These are phyloP conservation scores for Capsella bursapastoris DNA, from an alignment of 345 rosid genomes.

Conservation along the genomic window DNA sequence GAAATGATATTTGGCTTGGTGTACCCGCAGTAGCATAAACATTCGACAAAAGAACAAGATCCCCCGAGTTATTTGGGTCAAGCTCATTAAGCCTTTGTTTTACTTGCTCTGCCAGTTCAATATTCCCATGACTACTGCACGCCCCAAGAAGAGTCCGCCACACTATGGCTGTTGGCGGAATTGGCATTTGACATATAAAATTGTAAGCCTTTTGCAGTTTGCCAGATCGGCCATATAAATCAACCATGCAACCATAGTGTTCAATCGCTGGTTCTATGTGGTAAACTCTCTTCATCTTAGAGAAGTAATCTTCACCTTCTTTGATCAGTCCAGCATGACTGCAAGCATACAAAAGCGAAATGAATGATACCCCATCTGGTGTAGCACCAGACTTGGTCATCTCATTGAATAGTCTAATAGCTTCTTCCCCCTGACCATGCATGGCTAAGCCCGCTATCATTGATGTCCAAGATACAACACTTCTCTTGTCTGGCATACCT, in stretches of 20 bases:
- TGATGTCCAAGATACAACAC: constrained; percentile 62
- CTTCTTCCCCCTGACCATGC: constrained; percentile 62
- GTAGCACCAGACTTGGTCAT: constrained; percentile 47
- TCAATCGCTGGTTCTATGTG: constrained; percentile 53
- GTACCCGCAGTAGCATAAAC: constrained; percentile 52
- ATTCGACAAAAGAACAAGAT: constrained; percentile 60
- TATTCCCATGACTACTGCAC: constrained; percentile 59
- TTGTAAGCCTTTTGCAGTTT: constrained; percentile 50
- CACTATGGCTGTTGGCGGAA: constrained; percentile 53
- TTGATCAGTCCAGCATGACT: constrained; percentile 68
- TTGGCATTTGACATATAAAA: constrained; percentile 58
- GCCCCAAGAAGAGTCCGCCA: constrained; percentile 66
- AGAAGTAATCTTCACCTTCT: constrained; percentile 58
- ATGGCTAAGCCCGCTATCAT: constrained; percentile 62
- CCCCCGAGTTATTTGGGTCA: constrained; percentile 55
- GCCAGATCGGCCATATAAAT: constrained; percentile 64
- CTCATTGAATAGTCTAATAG: constrained; percentile 50
- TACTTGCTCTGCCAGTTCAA: constrained; percentile 61
- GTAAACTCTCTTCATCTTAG: constrained; percentile 49
- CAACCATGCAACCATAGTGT: constrained; percentile 67
- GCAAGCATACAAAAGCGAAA: constrained; percentile 63
- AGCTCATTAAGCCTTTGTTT: constrained; percentile 51
- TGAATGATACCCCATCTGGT: constrained; percentile 62
- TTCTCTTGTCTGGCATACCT: constrained; percentile 44
- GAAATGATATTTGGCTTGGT: background rate